Conservation (phyloP, 768 basidiomycete genomes). For the Boletus barrowsii region DNA sequence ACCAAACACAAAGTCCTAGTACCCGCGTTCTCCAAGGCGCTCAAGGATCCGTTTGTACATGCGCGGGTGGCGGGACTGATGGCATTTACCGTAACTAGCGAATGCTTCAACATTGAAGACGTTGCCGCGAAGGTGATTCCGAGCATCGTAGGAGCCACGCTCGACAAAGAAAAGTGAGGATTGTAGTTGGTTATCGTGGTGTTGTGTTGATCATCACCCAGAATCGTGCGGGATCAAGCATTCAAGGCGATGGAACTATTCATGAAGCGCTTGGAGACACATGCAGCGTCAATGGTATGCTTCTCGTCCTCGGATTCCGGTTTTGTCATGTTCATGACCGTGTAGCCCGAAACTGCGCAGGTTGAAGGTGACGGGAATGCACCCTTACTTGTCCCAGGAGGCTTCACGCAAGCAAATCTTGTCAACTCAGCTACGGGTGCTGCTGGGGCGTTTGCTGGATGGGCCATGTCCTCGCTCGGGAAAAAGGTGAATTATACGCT, state of each 20-base stretch:
- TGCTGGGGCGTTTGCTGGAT: slow-evolving; percentile 88
- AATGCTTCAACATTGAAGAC: slow-evolving; percentile 86
- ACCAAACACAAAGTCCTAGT: slow-evolving; percentile 97
- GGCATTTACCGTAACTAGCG: slow-evolving; percentile 93
- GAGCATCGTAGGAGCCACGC: slow-evolving; percentile 69
- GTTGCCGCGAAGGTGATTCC: slow-evolving; percentile 89
- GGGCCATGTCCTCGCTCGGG: slow-evolving; percentile 90
- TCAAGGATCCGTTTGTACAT: slow-evolving; percentile 91
- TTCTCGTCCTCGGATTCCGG: not conserved
- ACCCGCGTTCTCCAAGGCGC: slow-evolving; percentile 85
- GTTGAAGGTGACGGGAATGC: slow-evolving; percentile 35
- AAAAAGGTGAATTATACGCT: slow-evolving; percentile 56
- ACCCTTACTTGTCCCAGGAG: slow-evolving; percentile 29
- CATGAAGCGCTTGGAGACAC: slow-evolving; percentile 74
- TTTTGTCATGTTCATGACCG: not conserved
- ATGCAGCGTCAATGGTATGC: slow-evolving; percentile 81
- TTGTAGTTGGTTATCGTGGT: not conserved
- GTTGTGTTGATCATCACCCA: slow-evolving; percentile 29
- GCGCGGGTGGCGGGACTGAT: slow-evolving; percentile 91
- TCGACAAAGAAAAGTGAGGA: slow-evolving; percentile 91
- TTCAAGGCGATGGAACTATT: slow-evolving; percentile 92
- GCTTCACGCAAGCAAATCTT: slow-evolving; percentile 38
- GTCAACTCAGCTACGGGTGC: slow-evolving; percentile 89
- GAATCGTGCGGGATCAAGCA: slow-evolving; percentile 91
- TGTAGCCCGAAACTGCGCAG: slow-evolving; percentile 55